Evolutionary conservation across 352 stramenopile genomes (phyloP), one percentile per base, ranked within the genome.

Genomic region (Pythium aristosporum): DNA sequence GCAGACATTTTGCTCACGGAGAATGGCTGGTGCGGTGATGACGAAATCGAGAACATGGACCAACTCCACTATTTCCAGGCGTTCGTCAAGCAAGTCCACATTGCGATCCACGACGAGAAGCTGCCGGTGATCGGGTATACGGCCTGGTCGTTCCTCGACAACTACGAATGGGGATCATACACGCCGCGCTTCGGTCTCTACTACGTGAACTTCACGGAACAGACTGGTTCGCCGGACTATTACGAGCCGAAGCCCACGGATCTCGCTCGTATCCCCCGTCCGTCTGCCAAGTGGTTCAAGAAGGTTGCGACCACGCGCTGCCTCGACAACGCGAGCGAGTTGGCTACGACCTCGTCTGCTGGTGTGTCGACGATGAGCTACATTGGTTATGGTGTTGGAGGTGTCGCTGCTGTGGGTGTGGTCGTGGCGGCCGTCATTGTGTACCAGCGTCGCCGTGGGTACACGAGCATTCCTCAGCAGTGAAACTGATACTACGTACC

Each of bases 81-180:
- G 15, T 85, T 82, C 63, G 18, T 92, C 8, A 67, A 79, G 12
- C 73, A 89, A 60, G 73, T 94, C 30, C 73, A 89, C 67, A 77
- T 67, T 56, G 82, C 76, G 34, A 73, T 89, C 11, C 61, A 61
- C 4, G 66, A 89, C 25, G 64, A 88, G 10, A 73, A 83, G 10
- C 87, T 94, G 47, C 74, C 82, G 25, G 65, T 99, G 34, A 76
- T 88, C 53, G 94, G 91, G 6, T 99, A 98, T 74, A 98, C 91
- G 72, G 89, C 84, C 7, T 98, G 93, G 94, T 92, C 76, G 34
- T 88, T 99, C 43, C 63, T 98, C 44, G 91, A 98, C 68, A 98
- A 98, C 65, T 98, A 97, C 69, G 95, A 98, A 72, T 98, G 93
- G 93, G 80, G 91, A 2, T 87, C 79, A 13, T 90, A 79, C 63